Evolutionary conservation across 176 grass and related monocot species (phyloP), one percentile per base, ranked within the genome.

Genomic region (Thinopyrum elongatum): DNA sequence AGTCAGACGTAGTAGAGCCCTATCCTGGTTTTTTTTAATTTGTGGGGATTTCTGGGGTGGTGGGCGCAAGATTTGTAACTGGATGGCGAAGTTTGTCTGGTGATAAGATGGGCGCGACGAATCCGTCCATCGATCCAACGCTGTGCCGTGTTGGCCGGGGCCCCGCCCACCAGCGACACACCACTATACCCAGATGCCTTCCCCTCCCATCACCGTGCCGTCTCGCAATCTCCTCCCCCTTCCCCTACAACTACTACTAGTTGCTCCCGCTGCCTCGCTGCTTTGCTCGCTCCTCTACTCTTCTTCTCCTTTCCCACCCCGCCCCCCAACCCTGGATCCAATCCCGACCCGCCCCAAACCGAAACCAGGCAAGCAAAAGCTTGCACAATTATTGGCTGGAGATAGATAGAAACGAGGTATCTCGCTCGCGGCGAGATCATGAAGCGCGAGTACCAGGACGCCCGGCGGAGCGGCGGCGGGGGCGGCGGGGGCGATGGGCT

Each of bases 371-470:
- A 51, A 58, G 53, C 1, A 63, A 89, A 69, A 83, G 79, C 11
- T 31, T 13, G 19, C 23, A 74, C 61, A 83, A 95, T 90, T 89
- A 70, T 72, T 34, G 61, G 77, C 36, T 2, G 7, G 39, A 41
- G 39, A 41, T 63, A 29, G 62, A 55, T 41, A 57, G 70, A 22
- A 82, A 57, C 55, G 39, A 79, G 82, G 17, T 8, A 21, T 16
- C 6, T 21, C 6, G 46, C 29, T 29, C 69, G 13, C 19, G 44
- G 66, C 4, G 59, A 47, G 51, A 55, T 31, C 65, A 99, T 96
- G 97, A 99, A 99, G 87, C 71, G 92, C 23, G 97, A 96, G 80
- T 91, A 90, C 88, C 97, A 85, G 66, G 97, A 94, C 36, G 62
- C n/a, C 77, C 81, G 79, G 74, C 27, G 89, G 19, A 85, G 84